Evolutionary conservation across 2,329 filamentous ascomycete genomes (phyloP).

Genomic region (Fusarium bactridioides): DNA sequence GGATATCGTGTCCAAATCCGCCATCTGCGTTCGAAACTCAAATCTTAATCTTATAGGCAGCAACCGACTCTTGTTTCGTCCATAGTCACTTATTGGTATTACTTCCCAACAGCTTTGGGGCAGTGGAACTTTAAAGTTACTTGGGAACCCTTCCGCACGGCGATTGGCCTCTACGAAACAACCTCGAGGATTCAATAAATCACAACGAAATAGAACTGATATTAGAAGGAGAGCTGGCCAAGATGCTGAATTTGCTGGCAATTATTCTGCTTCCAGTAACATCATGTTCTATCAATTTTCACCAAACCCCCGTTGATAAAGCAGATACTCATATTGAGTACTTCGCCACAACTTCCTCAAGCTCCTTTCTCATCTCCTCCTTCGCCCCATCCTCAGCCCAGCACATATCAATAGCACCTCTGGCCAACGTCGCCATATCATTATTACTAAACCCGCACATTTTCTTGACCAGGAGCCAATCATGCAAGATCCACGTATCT

Average conservation of each 20-base stretch:
- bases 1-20: too few relatives aligned
- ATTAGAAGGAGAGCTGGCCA: background rate
- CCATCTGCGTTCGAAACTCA: background rate
- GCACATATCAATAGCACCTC: constrained; percentile 54
- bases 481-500: constrained; percentile 55
- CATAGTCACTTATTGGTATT: background rate
- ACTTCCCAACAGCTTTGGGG: background rate
- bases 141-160: background rate
- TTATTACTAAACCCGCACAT: constrained; percentile 8
- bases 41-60: background rate
- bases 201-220: rapidly evolving
- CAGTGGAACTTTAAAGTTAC: background rate
- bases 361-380: background rate
- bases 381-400: constrained; percentile 48
- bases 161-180: background rate
- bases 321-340: background rate
- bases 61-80: too few relatives aligned
- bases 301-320: background rate
- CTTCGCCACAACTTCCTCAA: background rate
- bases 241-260: rapidly evolving
- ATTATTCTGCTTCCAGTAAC: rapidly evolving
- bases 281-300: too few relatives aligned
- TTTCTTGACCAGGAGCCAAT: constrained; percentile 45
- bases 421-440: constrained; percentile 53
- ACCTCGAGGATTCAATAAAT: rapidly evolving